phyloP scores from a whole-genome alignment of 2,329 filamentous ascomycete genomes.

The Alternaria hordeiaustralica region DNA sequence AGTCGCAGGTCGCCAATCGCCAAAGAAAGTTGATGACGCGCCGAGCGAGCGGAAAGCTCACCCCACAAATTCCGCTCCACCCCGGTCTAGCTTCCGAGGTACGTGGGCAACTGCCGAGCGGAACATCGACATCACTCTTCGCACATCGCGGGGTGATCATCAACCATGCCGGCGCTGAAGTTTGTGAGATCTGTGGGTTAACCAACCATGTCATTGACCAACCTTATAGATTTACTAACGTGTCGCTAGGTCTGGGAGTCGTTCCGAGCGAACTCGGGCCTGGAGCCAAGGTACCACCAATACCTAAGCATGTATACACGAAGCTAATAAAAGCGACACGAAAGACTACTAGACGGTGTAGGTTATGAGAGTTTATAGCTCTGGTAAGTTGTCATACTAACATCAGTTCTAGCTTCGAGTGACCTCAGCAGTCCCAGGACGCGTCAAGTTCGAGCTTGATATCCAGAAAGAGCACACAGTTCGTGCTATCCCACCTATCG shows the following conservation, averaged over 20 bases:
- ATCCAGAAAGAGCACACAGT: conserved; percentile 74
- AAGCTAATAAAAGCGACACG: too few relatives aligned
- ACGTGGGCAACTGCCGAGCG: conserved; percentile 27
- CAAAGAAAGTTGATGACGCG: conserved; percentile 30
- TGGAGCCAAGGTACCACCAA: conserved; percentile 77
- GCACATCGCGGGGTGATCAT: not conserved
- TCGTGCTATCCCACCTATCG: too few relatives aligned
- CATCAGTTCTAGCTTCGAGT: conserved; percentile 65
- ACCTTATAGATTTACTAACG: not conserved
- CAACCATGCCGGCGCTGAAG: conserved; percentile 56
- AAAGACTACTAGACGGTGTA: too few relatives aligned
- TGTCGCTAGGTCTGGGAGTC: conserved; percentile 77
- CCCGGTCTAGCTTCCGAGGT: conserved; percentile 24
- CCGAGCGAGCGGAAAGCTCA: conserved; percentile 27
- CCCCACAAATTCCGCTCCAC: conserved; percentile 27
- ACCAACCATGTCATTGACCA: not conserved
- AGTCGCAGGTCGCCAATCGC: conserved; percentile 1
- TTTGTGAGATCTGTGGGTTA: conserved; percentile 70
- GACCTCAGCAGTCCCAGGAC: conserved; percentile 67
- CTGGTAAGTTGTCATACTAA: too few relatives aligned
- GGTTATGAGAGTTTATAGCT: too few relatives aligned
- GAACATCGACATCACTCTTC: conserved; percentile 32
- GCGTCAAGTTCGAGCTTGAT: conserved; percentile 77
- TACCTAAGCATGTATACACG: too few relatives aligned
- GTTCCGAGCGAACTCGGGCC: conserved; percentile 82